Base-by-base conservation (phyloP, 805 yeast species). In the Saturnispora sekii region DNA sequence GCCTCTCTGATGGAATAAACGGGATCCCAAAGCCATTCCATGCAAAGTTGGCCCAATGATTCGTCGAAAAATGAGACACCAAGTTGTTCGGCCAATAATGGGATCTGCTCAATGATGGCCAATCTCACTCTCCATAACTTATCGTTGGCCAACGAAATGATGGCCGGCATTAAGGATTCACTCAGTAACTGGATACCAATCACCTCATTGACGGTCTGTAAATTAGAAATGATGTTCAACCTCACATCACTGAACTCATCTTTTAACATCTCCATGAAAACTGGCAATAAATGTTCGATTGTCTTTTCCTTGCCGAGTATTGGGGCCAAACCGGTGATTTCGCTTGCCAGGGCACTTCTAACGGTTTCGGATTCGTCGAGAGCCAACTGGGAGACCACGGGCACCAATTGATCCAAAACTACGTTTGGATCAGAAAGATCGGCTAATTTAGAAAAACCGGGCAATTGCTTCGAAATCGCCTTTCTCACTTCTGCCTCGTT, bases 11-110 rank as follows among this genome's bases (percentile, higher is more conserved):
- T 89, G 5, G 97, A 89, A 66, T 78, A 93, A 34, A 93, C 98
- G 4, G 89, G 84, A 67, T 93, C 99, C 96, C 97, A 89, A 52
- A 93, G 71, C 97, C 98, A 93, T n/a, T 89, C 84, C 76, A 93
- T 76, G 58, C 96, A 93, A 54, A 93, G 71, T 41, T 84, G 81
- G 51, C 95, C 88, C 52, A 93, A 72, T 57, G 89, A 95, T 61
- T 86, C 84, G 63, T 93, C 93, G 66, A 93, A 93, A 58, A 90
- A 88, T 28, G 86, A 80, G 43, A 84, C 89, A 28, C 98, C 98
- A 48, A 93, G 72, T 66, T 93, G 97, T 56, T 84, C 84, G 7
- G 97, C 97, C 53, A 93, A 71, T 51, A 90, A 73, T 29, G 99
- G 99, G 53, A 89, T 87, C 66, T 93, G 93, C 62, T 93, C 95